These are phyloP conservation scores for Phoma herbarum DNA, from an alignment of 2,329 filamentous ascomycete species.

Conservation along the genomic window DNA sequence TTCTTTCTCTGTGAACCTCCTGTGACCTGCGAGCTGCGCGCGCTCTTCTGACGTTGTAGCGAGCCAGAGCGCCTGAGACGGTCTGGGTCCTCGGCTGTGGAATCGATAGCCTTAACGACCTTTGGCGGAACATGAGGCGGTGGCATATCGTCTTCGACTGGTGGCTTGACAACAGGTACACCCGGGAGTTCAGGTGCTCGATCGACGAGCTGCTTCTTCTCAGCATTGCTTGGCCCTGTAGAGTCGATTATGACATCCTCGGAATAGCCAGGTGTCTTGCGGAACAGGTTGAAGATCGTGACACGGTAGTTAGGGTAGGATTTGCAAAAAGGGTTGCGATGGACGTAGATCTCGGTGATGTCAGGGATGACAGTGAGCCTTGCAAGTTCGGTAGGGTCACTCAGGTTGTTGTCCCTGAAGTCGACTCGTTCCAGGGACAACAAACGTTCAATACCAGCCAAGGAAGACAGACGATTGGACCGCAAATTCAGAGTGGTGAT, in stretches of 20 bases:
- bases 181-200: slow-evolving; percentile 77
- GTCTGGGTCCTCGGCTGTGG: slow-evolving; percentile 27
- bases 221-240: slow-evolving; percentile 80
- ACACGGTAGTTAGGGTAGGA: slow-evolving; percentile 86
- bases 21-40: slow-evolving; percentile 35
- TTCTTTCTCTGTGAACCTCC: slow-evolving; percentile 65
- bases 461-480: slow-evolving; percentile 83
- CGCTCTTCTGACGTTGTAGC: slow-evolving; percentile 49
- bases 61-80: slow-evolving; percentile 37
- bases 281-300: slow-evolving; percentile 95
- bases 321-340: slow-evolving; percentile 89
- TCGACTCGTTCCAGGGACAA: slow-evolving; percentile 90
- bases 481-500: slow-evolving; percentile 93
- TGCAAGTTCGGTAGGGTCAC: slow-evolving; percentile 90
- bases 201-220: slow-evolving; percentile 85
- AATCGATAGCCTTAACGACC: slow-evolving; percentile 40
- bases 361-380: slow-evolving; percentile 90
- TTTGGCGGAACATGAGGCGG: slow-evolving; percentile 69
- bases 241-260: slow-evolving; percentile 92
- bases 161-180: slow-evolving; percentile 79
- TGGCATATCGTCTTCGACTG: slow-evolving; percentile 66
- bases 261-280: slow-evolving; percentile 85
- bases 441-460: slow-evolving; percentile 89
- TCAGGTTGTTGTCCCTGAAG: slow-evolving; percentile 86
- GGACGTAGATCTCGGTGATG: slow-evolving; percentile 90